Percentiles rank a stretch among this genome's conserved stretches.
Conservation (phyloP, 306 rosid genomes). For the Elaeagnus macrophylla region DNA sequence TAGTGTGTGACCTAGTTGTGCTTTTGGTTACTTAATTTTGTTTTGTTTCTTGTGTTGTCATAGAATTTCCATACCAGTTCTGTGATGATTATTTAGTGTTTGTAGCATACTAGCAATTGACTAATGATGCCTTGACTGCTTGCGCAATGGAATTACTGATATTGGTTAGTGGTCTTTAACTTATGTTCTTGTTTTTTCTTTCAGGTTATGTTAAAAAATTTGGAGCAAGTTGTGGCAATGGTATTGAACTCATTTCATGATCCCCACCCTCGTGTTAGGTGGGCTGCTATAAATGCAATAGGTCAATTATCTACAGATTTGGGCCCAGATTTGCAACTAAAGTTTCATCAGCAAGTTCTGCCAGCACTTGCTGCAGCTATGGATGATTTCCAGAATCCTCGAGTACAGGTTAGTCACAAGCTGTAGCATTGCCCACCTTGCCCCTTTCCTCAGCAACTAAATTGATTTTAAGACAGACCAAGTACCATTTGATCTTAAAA, state of each 20-base stretch:
- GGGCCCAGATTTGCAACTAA: conserved; percentile 94
- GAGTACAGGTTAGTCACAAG: conserved; percentile 66
- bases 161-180: conserved; percentile 1
- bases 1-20: too few species aligned
- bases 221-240: conserved; percentile 99
- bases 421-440: conserved; percentile 1
- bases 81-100: too few species aligned
- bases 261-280: conserved; percentile 96
- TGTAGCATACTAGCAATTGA: too few species aligned
- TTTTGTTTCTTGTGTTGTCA: too few species aligned
- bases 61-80: too few species aligned
- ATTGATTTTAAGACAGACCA: not conserved
- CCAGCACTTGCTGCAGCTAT: conserved; percentile 86
- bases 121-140: too few species aligned
- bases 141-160: not conserved
- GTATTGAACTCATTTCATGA: conserved; percentile 84
- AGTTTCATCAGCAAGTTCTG: conserved; percentile 73
- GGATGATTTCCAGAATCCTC: conserved; percentile 97
- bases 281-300: conserved; percentile 99
- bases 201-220: conserved; percentile 84
- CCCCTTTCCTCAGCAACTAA: not conserved
- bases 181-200: not conserved
- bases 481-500: too few species aligned
- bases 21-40: too few species aligned
- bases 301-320: conserved; percentile 95